Evolutionary conservation across 1,284 basidiomycete genomes (phyloP), one percentile per base, ranked within the genome.

Genomic region (Cryptococcus amylolentus): DNA sequence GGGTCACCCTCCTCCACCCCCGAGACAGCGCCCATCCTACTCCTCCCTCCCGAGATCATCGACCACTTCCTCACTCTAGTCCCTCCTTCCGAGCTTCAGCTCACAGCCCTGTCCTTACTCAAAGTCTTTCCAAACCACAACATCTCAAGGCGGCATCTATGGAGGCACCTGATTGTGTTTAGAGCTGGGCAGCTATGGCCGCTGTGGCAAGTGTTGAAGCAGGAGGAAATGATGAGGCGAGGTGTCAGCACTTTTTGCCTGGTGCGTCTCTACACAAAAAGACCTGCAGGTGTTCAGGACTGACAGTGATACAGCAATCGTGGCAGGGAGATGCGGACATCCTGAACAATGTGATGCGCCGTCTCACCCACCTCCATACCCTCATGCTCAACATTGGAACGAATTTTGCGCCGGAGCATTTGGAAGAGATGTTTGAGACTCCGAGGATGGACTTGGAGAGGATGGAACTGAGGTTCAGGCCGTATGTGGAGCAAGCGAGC

Each of bases 251-350:
- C 63, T 5, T 74, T 73, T 50, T 45, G 49, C 18, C 56, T 64
- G 64, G 62, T 66, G 40, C 42, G 64, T 62, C 14, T 44, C 23
- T 3, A 23, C 28, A 18, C 1, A 23, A 18, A 40, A 27, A 28
- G 40, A 31, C 9, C 37, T 5, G 20, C 12, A 38, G 5, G 43
- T n/a, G 16, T 9, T 12, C n/a, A 23, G 23, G 23, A 43, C 31
- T 53, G 12, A 46, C 37, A 5, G 23, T 38, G 7, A 41, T 12
- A 9, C 52, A 73, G 68, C 65, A 72, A 57, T 69, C 70, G 8
- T 76, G 77, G 75, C 66, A 64, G 44, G 77, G 77, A 26, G 76
- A 78, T 55, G 76, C 70, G 1, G 77, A 78, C 58, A 73, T 78
- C 26, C 52, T 79, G 14, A 77, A 76, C 69, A 78, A 78, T 52